Percentiles rank a stretch among this genome's conserved stretches.
phyloP scores from a whole-genome alignment of 352 stramenopile genomes.

The Phytophthora europaea region DNA sequence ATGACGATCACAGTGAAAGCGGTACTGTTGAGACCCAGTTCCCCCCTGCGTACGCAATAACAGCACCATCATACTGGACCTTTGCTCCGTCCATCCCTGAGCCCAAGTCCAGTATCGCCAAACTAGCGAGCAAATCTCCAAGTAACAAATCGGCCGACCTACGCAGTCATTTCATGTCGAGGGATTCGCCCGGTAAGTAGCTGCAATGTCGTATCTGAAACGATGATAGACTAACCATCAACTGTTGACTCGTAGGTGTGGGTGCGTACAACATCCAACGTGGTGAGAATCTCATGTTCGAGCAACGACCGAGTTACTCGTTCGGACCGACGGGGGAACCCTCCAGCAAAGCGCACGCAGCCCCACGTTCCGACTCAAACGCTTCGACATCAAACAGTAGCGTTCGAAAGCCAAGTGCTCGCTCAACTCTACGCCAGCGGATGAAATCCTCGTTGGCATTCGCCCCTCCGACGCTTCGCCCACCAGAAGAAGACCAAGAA shows the following conservation, averaged over 20 bases:
- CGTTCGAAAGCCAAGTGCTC: constrained; percentile 6
- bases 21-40: constrained; percentile 26
- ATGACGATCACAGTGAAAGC: constrained; percentile 17
- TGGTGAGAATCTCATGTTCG: constrained; percentile 58
- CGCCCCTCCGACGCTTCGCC: constrained; percentile 10
- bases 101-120: constrained; percentile 36
- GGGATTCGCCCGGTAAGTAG: constrained; percentile 25
- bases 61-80: constrained; percentile 43
- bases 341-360: neutral
- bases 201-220: neutral
- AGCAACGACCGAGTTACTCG: constrained; percentile 46
- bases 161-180: constrained; percentile 31
- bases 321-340: constrained; percentile 36
- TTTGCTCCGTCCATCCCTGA: constrained; percentile 35
- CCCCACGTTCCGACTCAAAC: neutral
- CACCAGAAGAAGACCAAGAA: constrained; percentile 3
- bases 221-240: neutral
- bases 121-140: constrained; percentile 28
- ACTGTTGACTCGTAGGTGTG: constrained; percentile 39
- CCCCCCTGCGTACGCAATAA: constrained; percentile 47
- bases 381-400: constrained; percentile 3
- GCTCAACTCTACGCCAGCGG: constrained; percentile 1
- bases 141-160: constrained; percentile 17
- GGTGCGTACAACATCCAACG: constrained; percentile 59
- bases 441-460: constrained; percentile 45